Evolutionary conservation across 73 alveolate genomes (phyloP), one percentile per base, ranked within the genome.

Genomic region (Uronychia setigera): DNA sequence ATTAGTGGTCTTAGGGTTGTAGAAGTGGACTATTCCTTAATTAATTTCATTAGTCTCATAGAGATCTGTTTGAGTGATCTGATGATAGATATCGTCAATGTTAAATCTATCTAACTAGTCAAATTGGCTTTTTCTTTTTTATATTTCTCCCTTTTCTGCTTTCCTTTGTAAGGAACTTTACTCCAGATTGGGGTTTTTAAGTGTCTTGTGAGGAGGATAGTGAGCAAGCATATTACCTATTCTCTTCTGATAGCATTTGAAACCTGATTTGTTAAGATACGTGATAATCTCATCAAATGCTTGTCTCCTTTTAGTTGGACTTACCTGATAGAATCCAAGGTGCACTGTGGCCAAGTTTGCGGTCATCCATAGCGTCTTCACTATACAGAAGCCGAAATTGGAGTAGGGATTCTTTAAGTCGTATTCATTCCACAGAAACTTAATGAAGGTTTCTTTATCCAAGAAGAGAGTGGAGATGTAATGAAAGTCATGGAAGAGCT

Each of bases 391-490:
- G 1, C 81, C 81, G 30, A 28, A 76, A 5, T 76, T 28, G 81
- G 59, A 29, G 59, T 76, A 29, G 19, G 5, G n/a, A 30, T 28
- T 76, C 58, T 76, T 76, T 58, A 76, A 5, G 27, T 76, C 59
- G 27, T 76, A 76, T 28, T 76, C 81, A 76, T 76, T 76, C 81
- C 81, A 76, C 1, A 76, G 19, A 27, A 76, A 76, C 59, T 26
- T 28, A 76, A 76, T 31, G 32, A 76, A 76, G 25, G 32, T 32
- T 5, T 76, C 81, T 27, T 76, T 76, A 5, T 25, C n/a, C 35
- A 76, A 30, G 32, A 13, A 32, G 58, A 26, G 19, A 31, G 81
- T 76, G 58, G 59, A 26, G 32, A 76, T 28, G 29, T 26, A 25
- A 5, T 76, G 28, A 28, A 76, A 29, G 26, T 26, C 28, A 26